Conservation (phyloP, 176 grass and related monocot species). For the Zea mays region DNA sequence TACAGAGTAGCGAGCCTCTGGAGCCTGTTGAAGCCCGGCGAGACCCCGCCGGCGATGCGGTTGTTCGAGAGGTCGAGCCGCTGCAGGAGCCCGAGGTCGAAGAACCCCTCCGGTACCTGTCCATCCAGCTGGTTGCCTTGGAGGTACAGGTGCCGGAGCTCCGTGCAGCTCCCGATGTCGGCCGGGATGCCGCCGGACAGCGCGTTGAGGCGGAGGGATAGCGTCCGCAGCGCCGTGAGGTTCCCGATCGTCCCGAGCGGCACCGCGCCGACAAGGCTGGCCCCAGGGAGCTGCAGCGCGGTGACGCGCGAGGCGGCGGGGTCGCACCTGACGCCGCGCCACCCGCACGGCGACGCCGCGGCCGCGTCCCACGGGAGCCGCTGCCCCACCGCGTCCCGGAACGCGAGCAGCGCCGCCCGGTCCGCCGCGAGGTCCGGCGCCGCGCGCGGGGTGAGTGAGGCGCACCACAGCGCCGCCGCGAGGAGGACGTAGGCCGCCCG, state of each 20-base stretch:
- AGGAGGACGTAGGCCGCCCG: neutral
- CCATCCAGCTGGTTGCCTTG: slow-evolving; percentile 49
- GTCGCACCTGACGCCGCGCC: slow-evolving; percentile 68
- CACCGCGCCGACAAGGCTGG: slow-evolving; percentile 34
- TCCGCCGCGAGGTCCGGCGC: slow-evolving; percentile 51
- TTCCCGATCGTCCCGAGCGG: slow-evolving; percentile 54
- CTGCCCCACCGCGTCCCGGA: slow-evolving; percentile 48
- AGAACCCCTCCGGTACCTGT: slow-evolving; percentile 49
- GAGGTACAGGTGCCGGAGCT: slow-evolving; percentile 52
- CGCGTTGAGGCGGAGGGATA: slow-evolving; percentile 68
- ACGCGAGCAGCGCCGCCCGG: slow-evolving; percentile 61
- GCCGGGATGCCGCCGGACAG: slow-evolving; percentile 63
- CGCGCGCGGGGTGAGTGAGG: neutral
- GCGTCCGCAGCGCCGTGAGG: slow-evolving; percentile 52
- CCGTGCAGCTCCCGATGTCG: slow-evolving; percentile 51
- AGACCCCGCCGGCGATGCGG: slow-evolving; percentile 35
- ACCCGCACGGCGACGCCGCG: slow-evolving; percentile 46
- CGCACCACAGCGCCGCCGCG: neutral
- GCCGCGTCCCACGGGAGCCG: slow-evolving; percentile 45
- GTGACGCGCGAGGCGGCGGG: slow-evolving; percentile 38
- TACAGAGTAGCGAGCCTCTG: slow-evolving; percentile 42
- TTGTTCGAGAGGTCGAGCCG: slow-evolving; percentile 61
- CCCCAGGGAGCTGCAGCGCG: slow-evolving; percentile 48
- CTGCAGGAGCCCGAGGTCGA: slow-evolving; percentile 47
- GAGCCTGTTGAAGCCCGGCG: slow-evolving; percentile 59